A percentile compares a stretch with the other conserved stretches of the same genome.
phyloP scores from a whole-genome alignment of 1,139 yeast genomes.

The Yamadazyma mexicana region DNA sequence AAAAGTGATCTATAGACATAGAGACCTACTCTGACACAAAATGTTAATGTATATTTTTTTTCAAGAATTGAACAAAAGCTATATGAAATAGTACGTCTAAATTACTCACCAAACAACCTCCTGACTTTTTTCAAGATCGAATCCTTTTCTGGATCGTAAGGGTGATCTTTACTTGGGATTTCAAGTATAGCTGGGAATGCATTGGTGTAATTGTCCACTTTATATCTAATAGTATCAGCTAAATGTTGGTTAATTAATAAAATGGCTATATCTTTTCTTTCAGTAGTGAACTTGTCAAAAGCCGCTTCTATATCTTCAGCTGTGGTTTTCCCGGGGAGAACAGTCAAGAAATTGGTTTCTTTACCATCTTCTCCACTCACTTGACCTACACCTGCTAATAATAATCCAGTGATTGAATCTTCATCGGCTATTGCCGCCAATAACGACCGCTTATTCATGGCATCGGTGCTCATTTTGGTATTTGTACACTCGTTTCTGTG shows the following conservation, averaged over 20 bases:
- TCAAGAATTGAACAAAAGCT: background rate
- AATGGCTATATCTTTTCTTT: constrained; percentile 89
- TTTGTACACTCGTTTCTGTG: background rate
- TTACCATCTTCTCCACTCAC: constrained; percentile 62
- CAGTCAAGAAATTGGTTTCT: constrained; percentile 79
- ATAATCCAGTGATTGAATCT: constrained; percentile 93
- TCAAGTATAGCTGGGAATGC: constrained; percentile 97
- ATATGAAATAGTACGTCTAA: too few relatives aligned
- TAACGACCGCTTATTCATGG: constrained; percentile 67
- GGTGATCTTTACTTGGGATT: constrained; percentile 97
- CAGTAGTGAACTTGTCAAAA: constrained; percentile 71
- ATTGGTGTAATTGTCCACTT: constrained; percentile 79
- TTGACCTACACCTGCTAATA: constrained; percentile 95
- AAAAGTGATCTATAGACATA: constrained; percentile 17
- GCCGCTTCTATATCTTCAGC: constrained; percentile 73
- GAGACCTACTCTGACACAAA: too few relatives aligned
- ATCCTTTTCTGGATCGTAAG: constrained; percentile 98
- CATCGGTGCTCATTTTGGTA: constrained; percentile 27
- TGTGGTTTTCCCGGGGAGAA: constrained; percentile 76
- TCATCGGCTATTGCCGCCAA: constrained; percentile 96
- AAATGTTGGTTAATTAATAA: constrained; percentile 90
- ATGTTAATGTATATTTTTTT: constrained; percentile 7
- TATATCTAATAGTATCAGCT: constrained; percentile 84
- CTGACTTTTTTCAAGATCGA: constrained; percentile 91
- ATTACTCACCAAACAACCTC: constrained; percentile 88